These are phyloP conservation scores for Pulveroboletus sp. DNA, from an alignment of 768 basidiomycete species.

Conservation along the genomic window DNA sequence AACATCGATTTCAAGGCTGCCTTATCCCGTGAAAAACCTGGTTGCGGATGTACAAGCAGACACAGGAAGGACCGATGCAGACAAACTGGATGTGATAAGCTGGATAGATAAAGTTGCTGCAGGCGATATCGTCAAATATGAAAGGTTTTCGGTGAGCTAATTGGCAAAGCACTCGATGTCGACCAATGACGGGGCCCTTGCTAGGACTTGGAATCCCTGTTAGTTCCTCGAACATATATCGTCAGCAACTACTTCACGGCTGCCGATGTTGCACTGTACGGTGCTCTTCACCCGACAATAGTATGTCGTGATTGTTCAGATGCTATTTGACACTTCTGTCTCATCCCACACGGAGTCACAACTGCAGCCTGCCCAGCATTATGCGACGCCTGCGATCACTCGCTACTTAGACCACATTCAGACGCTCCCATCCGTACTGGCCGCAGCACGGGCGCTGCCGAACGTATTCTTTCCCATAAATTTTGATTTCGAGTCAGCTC, in stretches of 20 bases:
- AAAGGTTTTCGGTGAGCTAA: slow-evolving; percentile 44
- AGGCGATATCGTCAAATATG: slow-evolving; percentile 44
- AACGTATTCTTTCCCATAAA: slow-evolving; percentile 52
- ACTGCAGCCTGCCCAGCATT: slow-evolving; percentile 67
- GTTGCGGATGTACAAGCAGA: slow-evolving; percentile 37
- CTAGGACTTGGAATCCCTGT: slow-evolving; percentile 67
- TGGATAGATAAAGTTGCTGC: slow-evolving; percentile 68
- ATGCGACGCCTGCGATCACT: slow-evolving; percentile 74
- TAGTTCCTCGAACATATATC: slow-evolving; percentile 78
- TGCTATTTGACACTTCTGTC: not conserved
- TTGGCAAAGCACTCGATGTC: not conserved
- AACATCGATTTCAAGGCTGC: slow-evolving; percentile 43
- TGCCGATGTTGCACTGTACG: slow-evolving; percentile 90
- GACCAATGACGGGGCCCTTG: not conserved
- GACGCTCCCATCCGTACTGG: slow-evolving; percentile 55
- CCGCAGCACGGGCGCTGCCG: slow-evolving; percentile 46
- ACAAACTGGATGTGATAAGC: slow-evolving; percentile 55
- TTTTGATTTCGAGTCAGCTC: slow-evolving; percentile 75
- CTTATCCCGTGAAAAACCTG: slow-evolving; percentile 49
- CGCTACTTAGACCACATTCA: slow-evolving; percentile 98
- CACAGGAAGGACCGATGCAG: slow-evolving; percentile 54
- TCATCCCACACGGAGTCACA: slow-evolving; percentile 48
- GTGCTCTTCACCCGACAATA: slow-evolving; percentile 75
- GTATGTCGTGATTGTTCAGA: slow-evolving; percentile 41
- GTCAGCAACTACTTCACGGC: slow-evolving; percentile 81